Conservation (phyloP, 2,329 filamentous ascomycete species). For the Aspergillus sclerotialis region DNA sequence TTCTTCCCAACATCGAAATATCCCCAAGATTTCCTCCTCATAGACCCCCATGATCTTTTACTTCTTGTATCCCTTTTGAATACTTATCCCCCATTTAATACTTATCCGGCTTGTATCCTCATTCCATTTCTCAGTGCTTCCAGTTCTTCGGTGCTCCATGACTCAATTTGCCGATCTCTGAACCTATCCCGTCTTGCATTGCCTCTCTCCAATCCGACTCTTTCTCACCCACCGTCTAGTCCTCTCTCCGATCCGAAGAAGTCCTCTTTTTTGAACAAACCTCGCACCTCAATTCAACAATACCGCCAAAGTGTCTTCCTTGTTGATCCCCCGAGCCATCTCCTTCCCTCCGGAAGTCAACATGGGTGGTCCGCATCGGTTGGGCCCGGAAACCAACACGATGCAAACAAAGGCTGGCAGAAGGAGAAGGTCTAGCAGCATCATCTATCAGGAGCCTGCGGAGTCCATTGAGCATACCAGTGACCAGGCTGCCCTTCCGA, state of each 20-base stretch:
- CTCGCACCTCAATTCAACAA: no score
- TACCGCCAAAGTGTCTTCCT: constrained; percentile 95
- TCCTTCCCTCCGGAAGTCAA: constrained; percentile 82
- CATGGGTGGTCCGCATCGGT: constrained; percentile 53
- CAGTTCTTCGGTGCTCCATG: neutral
- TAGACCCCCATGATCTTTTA: no score
- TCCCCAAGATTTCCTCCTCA: no score
- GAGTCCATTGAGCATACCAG: constrained; percentile 97
- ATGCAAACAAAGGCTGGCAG: constrained; percentile 61
- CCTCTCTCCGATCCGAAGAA: no score
- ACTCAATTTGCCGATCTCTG: constrained; percentile 1
- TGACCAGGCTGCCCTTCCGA: constrained; percentile 89
- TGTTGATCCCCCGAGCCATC: constrained; percentile 81
- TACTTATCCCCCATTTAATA: constrained; percentile 2
- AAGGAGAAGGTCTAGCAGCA: constrained; percentile 91
- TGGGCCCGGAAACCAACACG: constrained; percentile 55
- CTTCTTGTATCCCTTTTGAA: constrained; percentile 2
- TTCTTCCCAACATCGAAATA: no score
- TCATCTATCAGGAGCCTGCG: constrained; percentile 94
- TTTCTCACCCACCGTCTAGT: constrained; percentile 1
- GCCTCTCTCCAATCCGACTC: constrained; percentile 1
- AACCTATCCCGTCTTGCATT: neutral
- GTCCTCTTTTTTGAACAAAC: no score
- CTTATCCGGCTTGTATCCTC: neutral
- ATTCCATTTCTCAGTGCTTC: constrained; percentile 8